phyloP scores from a whole-genome alignment of 345 rosid species.

The Salix viminalis region DNA sequence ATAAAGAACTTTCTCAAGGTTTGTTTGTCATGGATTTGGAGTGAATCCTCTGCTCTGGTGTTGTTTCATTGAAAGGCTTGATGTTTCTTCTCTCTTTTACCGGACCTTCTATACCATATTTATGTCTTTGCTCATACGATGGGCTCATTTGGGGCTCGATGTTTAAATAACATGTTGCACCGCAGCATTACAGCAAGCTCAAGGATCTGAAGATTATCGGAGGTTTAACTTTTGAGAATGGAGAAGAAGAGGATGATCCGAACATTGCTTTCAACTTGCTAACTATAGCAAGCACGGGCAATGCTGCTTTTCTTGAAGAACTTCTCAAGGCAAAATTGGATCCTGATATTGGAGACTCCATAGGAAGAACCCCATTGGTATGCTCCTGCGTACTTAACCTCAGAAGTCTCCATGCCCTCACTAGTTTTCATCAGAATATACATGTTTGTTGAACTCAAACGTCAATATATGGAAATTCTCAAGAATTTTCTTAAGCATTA shows the following conservation, averaged over 20 bases:
- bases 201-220: slow-evolving; percentile 43
- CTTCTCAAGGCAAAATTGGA: slow-evolving; percentile 75
- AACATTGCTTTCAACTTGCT: slow-evolving; percentile 50
- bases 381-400: background rate
- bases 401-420: no score
- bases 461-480: background rate
- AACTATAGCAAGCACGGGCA: slow-evolving; percentile 53
- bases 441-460: no score
- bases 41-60: background rate
- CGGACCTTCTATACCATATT: background rate
- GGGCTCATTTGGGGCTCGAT: no score
- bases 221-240: slow-evolving; percentile 36
- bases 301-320: slow-evolving; percentile 76
- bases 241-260: slow-evolving; percentile 43
- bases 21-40: background rate
- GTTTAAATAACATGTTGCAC: background rate
- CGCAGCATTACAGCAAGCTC: slow-evolving; percentile 59
- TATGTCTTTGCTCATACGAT: no score
- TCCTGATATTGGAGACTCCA: slow-evolving; percentile 59
- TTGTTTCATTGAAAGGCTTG: no score
- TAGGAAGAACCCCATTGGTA: slow-evolving; percentile 83
- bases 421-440: no score
- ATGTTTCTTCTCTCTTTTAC: no score
- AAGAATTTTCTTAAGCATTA: background rate
- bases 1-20: slow-evolving; percentile 82